Evolutionary conservation across 495 filamentous ascomycete species (phyloP).

Genomic region (Neurospora terricola): DNA sequence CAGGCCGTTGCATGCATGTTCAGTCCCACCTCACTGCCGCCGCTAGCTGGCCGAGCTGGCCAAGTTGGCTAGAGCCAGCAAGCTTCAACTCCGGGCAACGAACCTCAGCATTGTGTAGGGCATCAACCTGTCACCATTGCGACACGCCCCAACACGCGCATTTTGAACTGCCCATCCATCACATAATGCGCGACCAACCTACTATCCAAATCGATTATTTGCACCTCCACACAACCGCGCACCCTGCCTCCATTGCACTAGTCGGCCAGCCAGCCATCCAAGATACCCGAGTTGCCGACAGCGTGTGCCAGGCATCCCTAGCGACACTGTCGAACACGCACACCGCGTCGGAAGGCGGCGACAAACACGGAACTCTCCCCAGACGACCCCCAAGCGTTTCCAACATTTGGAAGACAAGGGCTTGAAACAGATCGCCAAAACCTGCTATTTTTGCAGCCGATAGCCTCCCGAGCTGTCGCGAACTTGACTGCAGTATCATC

Average conservation of each 20-base stretch:
- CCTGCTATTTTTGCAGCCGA: not conserved
- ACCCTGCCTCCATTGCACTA: not conserved
- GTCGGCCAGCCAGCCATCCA: not conserved
- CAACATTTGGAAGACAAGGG: not conserved
- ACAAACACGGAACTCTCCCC: not conserved
- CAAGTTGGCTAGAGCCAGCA: not conserved
- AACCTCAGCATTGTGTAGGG: not conserved
- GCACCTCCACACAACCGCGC: not conserved
- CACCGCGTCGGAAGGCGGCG: not conserved
- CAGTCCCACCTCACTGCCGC: not conserved
- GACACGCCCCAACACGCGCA: not conserved
- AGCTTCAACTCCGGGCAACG: not conserved
- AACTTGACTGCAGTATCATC: conserved; percentile 5
- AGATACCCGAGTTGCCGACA: not conserved
- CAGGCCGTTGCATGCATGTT: not conserved
- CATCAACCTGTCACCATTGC: not conserved
- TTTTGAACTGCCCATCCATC: not conserved
- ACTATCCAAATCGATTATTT: not conserved
- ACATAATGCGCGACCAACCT: not conserved
- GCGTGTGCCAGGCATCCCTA: not conserved
- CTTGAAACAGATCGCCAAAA: not conserved
- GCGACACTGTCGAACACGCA: not conserved
- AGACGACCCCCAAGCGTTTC: not conserved
- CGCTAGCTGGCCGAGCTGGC: not conserved
- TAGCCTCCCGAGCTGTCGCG: not conserved